Evolutionary conservation across 2,329 filamentous ascomycete genomes (phyloP).

Genomic region (Penicillium sp.): DNA sequence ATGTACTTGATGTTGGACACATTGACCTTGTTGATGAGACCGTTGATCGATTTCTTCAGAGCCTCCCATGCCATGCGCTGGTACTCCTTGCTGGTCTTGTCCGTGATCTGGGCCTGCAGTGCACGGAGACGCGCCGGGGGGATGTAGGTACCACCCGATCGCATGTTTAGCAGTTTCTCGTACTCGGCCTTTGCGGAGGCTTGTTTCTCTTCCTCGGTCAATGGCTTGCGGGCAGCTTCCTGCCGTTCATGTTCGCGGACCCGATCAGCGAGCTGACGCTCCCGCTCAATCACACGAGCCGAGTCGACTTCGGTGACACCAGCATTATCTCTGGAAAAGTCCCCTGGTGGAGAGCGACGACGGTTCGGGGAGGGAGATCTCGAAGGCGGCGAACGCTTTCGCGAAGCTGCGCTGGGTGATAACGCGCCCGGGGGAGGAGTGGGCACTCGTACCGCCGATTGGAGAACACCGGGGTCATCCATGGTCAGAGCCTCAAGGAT

Average conservation of each 20-base stretch:
- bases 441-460: conserved; percentile 60
- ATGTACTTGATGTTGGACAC: conserved; percentile 97
- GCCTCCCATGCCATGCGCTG: conserved; percentile 99
- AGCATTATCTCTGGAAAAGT: conserved; percentile 32
- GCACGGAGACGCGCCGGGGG: conserved; percentile 87
- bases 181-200: conserved; percentile 88
- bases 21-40: conserved; percentile 98
- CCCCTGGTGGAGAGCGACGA: conserved; percentile 47
- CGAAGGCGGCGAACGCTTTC: conserved; percentile 59
- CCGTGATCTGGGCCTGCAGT: conserved; percentile 93
- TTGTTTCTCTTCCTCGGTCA: conserved; percentile 79
- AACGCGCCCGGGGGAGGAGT: conserved; percentile 54
- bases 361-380: conserved; percentile 55
- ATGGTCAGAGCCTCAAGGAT: conserved; percentile 28
- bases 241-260: conserved; percentile 54
- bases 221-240: conserved; percentile 51
- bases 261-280: conserved; percentile 54
- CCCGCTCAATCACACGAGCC: conserved; percentile 50
- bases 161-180: conserved; percentile 85
- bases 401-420: conserved; percentile 50
- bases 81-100: conserved; percentile 94
- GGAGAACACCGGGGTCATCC: conserved; percentile 49
- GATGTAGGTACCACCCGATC: conserved; percentile 94
- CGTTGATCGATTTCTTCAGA: conserved; percentile 97
- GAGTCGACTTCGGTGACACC: conserved; percentile 52